These are phyloP conservation scores for Pyrrhoderma lamaoense DNA, from an alignment of 1,284 basidiomycete species.

Conservation along the genomic window DNA sequence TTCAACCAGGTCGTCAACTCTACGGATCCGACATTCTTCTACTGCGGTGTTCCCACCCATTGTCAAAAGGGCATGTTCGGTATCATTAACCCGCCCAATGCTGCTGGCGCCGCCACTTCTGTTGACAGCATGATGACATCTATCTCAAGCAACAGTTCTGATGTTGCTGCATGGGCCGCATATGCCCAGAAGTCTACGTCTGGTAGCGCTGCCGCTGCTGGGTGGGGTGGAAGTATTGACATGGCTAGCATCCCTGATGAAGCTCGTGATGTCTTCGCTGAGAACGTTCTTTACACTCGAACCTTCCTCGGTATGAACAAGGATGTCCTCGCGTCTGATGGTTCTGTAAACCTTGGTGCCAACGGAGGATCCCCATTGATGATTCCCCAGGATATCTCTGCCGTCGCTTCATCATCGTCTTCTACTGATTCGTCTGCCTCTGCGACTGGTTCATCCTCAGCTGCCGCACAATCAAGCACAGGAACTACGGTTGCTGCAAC, in stretches of 20 bases:
- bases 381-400: constrained; percentile 50
- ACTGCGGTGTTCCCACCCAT: constrained; percentile 59
- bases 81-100: constrained; percentile 62
- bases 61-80: constrained; percentile 79
- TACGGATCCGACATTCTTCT: constrained; percentile 64
- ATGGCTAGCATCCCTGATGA: constrained; percentile 46
- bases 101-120: constrained; percentile 34
- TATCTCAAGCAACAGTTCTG: constrained; percentile 44
- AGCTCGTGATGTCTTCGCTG: constrained; percentile 40
- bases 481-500: constrained; percentile 43
- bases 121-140: constrained; percentile 44
- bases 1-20: constrained; percentile 66
- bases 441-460: constrained; percentile 23
- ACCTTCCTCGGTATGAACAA: constrained; percentile 56
- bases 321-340: constrained; percentile 44
- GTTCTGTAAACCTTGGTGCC: constrained; percentile 43
- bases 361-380: constrained; percentile 39
- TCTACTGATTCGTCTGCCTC: constrained; percentile 23
- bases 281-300: constrained; percentile 58
- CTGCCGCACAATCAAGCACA: constrained; percentile 41
- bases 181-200: constrained; percentile 43
- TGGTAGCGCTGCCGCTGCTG: constrained; percentile 40
- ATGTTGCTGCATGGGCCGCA: constrained; percentile 46
- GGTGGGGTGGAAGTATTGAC: constrained; percentile 59
- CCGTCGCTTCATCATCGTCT: constrained; percentile 25